These are phyloP conservation scores for Stropharia rugosoannulata DNA, from an alignment of 768 basidiomycete species.

Conservation along the genomic window DNA sequence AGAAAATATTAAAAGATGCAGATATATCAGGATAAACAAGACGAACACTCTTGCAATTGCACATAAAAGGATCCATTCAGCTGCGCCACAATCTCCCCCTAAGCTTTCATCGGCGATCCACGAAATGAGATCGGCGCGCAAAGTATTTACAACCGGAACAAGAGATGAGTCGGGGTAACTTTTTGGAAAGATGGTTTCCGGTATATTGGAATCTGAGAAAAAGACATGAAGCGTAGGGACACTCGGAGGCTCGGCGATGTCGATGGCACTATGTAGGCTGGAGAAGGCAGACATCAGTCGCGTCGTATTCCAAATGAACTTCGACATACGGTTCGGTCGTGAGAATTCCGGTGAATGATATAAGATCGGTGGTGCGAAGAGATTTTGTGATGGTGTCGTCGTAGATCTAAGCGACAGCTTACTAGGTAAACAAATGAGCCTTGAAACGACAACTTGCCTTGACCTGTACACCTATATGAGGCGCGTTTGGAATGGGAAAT, in stretches of 20 bases:
- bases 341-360: conserved; percentile 74
- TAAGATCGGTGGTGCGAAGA: conserved; percentile 60
- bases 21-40: conserved; percentile 1
- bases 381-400: conserved; percentile 39
- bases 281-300: not conserved
- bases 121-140: conserved; percentile 55
- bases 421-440: conserved; percentile 1
- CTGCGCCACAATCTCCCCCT: conserved; percentile 64
- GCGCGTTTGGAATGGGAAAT: conserved; percentile 50
- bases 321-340: conserved; percentile 59
- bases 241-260: conserved; percentile 31
- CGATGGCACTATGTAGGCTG: conserved; percentile 40
- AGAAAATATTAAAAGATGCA: not conserved
- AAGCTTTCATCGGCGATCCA: conserved; percentile 77
- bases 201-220: conserved; percentile 45
- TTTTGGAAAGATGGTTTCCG: conserved; percentile 37
- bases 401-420: conserved; percentile 48
- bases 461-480: conserved; percentile 70
- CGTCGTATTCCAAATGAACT: conserved; percentile 9
- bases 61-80: conserved; percentile 73
- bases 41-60: conserved; percentile 65
- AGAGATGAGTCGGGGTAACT: conserved; percentile 29
- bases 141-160: conserved; percentile 13
- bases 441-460: conserved; percentile 44
- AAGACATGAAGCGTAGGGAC: conserved; percentile 74